Percentiles rank a stretch among this genome's conserved stretches.
Evolutionary conservation across 345 rosid genomes (phyloP).

Genomic region (Heritiera littoralis): DNA sequence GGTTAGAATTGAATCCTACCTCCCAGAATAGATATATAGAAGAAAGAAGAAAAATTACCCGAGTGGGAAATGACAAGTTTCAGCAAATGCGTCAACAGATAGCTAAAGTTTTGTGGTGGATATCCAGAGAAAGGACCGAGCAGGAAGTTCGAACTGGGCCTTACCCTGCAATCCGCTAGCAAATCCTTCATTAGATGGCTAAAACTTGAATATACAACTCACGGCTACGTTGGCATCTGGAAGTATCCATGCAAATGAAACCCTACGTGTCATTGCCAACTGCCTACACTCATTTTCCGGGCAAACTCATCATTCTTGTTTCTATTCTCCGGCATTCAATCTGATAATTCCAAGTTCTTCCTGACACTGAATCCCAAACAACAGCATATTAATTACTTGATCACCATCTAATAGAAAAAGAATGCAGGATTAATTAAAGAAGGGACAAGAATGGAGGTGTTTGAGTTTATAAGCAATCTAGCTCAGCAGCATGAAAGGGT

Average conservation of each 20-base stretch:
- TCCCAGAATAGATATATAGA: too few species aligned
- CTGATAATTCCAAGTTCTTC: not conserved
- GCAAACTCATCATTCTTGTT: not conserved
- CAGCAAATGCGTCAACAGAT: not conserved
- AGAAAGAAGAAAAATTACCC: too few species aligned
- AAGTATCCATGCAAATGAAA: not conserved
- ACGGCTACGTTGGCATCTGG: not conserved
- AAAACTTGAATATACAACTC: not conserved
- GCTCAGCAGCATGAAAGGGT: conserved; percentile 50
- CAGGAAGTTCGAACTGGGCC: not conserved
- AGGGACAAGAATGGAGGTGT: not conserved
- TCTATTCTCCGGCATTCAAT: not conserved
- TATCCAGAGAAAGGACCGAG: not conserved
- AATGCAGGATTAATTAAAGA: not conserved
- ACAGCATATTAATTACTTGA: not conserved
- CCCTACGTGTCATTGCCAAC: conserved; percentile 19
- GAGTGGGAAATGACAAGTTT: too few species aligned
- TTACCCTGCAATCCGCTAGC: not conserved
- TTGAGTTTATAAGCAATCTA: conserved; percentile 21
- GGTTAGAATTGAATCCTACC: too few species aligned
- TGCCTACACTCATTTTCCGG: conserved; percentile 6
- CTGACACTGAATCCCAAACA: not conserved
- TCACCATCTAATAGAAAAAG: not conserved
- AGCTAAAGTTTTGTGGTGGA: not conserved
- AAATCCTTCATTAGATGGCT: not conserved